A percentile compares a stretch with the other conserved stretches of the same genome.
Evolutionary conservation across 2,329 filamentous ascomycete species (phyloP).

Genomic region (Lachnellula subtilissima): DNA sequence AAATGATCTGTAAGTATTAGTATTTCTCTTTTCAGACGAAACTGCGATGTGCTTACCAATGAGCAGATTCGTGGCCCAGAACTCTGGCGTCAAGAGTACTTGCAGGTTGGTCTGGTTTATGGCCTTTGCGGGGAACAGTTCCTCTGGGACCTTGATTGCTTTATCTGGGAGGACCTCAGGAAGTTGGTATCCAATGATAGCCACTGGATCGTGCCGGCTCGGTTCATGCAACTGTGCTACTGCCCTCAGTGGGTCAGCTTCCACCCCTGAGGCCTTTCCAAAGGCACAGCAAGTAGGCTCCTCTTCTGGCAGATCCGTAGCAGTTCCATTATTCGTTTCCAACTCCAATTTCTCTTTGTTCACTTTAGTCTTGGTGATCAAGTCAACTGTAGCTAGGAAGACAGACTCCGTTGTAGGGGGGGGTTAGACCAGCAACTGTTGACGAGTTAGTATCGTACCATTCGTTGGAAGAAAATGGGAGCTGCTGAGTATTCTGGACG

Average conservation of each 20-base stretch:
- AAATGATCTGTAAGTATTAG: slow-evolving; percentile 1
- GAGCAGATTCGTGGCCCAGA: slow-evolving; percentile 9
- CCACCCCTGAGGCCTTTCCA: no score
- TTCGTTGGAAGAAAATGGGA: not conserved
- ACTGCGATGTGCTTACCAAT: slow-evolving; percentile 4
- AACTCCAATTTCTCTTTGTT: no score
- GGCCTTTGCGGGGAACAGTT: slow-evolving; percentile 3
- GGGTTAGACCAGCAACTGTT: no score
- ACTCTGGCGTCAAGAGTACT: slow-evolving; percentile 13
- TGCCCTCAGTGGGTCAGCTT: slow-evolving; percentile 4
- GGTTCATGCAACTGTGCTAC: slow-evolving; percentile 10
- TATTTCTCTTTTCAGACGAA: not conserved
- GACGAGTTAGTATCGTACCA: no score
- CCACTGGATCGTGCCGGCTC: not conserved
- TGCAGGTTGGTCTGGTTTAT: slow-evolving; percentile 4
- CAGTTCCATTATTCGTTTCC: not conserved
- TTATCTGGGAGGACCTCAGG: not conserved
- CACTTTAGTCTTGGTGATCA: no score
- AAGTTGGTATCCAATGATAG: slow-evolving; percentile 1
- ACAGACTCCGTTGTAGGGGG: no score
- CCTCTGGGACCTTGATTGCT: not conserved
- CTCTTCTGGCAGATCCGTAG: no score
- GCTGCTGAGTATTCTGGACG: not conserved
- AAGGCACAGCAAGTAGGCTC: no score
- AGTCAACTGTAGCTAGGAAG: no score